Evolutionary conservation across 108 stramenopile species (phyloP), one percentile per base, ranked within the genome.

Genomic region (Stephanodiscus minutulus): DNA sequence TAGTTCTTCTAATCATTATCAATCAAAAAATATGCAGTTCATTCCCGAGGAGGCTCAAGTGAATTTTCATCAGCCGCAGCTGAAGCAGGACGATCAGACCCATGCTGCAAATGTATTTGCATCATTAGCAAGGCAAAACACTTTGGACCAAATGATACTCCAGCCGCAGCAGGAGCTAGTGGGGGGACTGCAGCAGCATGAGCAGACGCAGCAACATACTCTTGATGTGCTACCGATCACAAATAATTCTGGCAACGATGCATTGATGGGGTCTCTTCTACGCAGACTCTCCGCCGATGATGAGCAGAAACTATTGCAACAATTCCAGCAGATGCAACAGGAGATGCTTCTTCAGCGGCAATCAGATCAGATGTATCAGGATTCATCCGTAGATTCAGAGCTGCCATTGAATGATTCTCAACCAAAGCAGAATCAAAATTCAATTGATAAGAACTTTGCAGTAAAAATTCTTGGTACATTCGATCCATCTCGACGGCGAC

Each of bases 251-350:
- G 18, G 18, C 7, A 52, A 52, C 13, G 50, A 52, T 20, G 50
- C 7, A 24, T 52, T 52, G 50, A 24, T 13, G 18, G 50, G 50
- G 50, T 52, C 50, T 4, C 13, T 52, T 7, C 20, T 24, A 53
- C 52, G 25, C 22, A 27, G 24, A 12, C 22, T 53, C 1, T 53
- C 52, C 12, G 35, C 47, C 52, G 53, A 22, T 37, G 31, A 35
- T 66, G 50, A 33, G 29, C 29, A 66, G 65, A 50, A 35, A 28
- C 65, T 31, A 36, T 50, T 52, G 10, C 29, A 37, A 52, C 65
- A 53, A n/a, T 52, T 28, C 28, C 49, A n/a, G 22, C 50, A 53
- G 52, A 36, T 33, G 33, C 65, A 53, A 66, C 50, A 31, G 52
- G 1, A 12, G 7, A 25, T 11, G 25, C 50, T n/a, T 1, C 39